Percentiles rank a stretch among this genome's conserved stretches.
These are phyloP conservation scores for Bryum argenteum DNA, from an alignment of 225 moss, liverwort and hornwort genomes.

Conservation along the genomic window DNA sequence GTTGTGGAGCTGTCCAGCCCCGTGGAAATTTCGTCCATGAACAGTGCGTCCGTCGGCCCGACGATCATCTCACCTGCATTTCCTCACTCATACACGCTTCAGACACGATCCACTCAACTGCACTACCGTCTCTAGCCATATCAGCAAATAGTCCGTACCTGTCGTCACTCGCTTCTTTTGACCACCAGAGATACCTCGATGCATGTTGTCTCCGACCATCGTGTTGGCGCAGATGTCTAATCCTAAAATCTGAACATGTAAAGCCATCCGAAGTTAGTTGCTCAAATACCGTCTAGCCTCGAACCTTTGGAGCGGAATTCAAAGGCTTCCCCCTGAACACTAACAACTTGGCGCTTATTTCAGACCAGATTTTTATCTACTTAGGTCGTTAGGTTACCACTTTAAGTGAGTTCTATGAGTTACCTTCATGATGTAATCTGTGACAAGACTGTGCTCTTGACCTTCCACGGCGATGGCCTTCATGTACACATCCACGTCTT, in stretches of 20 bases:
- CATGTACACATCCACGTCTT: conserved; percentile 78
- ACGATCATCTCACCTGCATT: conserved; percentile 58
- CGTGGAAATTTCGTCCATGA: conserved; percentile 66
- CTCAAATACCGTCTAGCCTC: too few relatives aligned
- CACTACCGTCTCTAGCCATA: too few relatives aligned
- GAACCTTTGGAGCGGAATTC: background rate
- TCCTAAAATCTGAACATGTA: conserved; percentile 26
- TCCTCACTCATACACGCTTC: background rate
- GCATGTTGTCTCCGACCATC: conserved; percentile 63
- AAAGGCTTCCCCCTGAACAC: too few relatives aligned
- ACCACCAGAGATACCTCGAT: conserved; percentile 60
- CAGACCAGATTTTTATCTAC: too few relatives aligned
- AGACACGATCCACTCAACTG: too few relatives aligned
- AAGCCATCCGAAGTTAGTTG: too few relatives aligned
- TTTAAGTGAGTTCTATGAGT: background rate
- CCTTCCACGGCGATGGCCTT: conserved; percentile 83
- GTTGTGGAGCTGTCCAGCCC: conserved; percentile 63
- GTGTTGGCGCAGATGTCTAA: conserved; percentile 60
- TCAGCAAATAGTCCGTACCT: background rate
- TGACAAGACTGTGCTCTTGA: conserved; percentile 74
- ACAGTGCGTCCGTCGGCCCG: conserved; percentile 54
- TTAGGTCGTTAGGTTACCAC: too few relatives aligned
- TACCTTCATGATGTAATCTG: conserved; percentile 86
- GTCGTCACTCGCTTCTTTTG: conserved; percentile 68
- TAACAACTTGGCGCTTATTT: too few relatives aligned